Evolutionary conservation across 345 rosid species (phyloP).

Genomic region (Lepidium aucheri): DNA sequence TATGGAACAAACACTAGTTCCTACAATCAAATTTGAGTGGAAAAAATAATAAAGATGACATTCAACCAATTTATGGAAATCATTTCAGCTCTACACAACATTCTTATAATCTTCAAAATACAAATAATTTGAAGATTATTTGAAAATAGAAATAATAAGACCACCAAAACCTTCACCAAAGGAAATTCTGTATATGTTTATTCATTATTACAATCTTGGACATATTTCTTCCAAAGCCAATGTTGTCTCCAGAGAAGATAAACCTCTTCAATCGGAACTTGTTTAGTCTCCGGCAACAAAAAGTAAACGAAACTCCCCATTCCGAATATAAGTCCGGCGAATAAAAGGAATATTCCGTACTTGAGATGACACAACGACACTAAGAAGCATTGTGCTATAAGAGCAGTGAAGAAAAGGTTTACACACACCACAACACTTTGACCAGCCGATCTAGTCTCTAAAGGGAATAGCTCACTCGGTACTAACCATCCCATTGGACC

Average conservation of each 20-base stretch:
- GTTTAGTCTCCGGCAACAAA: conserved; percentile 83
- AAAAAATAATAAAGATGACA: too few relatives aligned
- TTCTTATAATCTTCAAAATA: too few relatives aligned
- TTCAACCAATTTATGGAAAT: too few relatives aligned
- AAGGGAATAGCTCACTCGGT: conserved; percentile 80
- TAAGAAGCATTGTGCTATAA: conserved; percentile 75
- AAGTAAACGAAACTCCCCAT: conserved; percentile 76
- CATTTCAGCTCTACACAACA: too few relatives aligned
- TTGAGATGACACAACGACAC: conserved; percentile 62
- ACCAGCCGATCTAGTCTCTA: conserved; percentile 91
- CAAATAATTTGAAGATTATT: too few relatives aligned
- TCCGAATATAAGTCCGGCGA: conserved; percentile 49
- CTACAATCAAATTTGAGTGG: too few relatives aligned
- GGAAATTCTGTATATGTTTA: too few relatives aligned
- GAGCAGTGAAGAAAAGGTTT: conserved; percentile 75
- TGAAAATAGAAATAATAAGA: too few relatives aligned
- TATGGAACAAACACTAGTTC: too few relatives aligned
- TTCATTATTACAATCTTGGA: conserved; percentile 14
- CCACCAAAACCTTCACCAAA: too few relatives aligned
- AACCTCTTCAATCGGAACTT: conserved; percentile 79
- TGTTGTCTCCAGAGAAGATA: conserved; percentile 66
- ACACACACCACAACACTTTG: conserved; percentile 81
- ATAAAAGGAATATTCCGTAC: conserved; percentile 66
- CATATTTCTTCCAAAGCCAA: conserved; percentile 75
- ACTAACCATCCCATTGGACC: conserved; percentile 97